A percentile compares a stretch with the other conserved stretches of the same genome.
Evolutionary conservation across 176 grass and related monocot genomes (phyloP).

Genomic region (Cenchrus purpureus): DNA sequence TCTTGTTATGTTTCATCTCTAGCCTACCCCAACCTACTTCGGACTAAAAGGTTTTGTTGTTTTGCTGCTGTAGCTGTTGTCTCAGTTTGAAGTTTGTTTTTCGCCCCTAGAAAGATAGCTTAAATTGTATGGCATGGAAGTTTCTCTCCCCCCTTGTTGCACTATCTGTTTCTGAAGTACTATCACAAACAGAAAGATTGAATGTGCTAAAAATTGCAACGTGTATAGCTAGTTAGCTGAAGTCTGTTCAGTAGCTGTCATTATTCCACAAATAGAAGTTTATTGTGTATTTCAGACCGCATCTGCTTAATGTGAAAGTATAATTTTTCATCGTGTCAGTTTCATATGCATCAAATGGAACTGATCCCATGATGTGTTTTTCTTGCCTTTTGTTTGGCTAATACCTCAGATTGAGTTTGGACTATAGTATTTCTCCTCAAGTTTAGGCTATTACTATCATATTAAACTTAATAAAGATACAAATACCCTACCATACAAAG

Average conservation of each 20-base stretch:
- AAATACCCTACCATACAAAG: not conserved
- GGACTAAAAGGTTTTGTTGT: not conserved
- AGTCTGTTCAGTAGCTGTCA: not conserved
- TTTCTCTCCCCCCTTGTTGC: not conserved
- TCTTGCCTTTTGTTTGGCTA: constrained; percentile 1
- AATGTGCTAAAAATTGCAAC: not conserved
- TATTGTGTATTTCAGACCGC: constrained; percentile 16
- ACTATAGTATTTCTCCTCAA: constrained; percentile 21
- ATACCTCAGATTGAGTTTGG: not conserved
- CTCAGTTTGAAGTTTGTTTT: not conserved
- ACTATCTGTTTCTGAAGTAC: not conserved
- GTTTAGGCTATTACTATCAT: not conserved
- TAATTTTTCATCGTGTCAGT: not conserved
- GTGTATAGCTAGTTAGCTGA: constrained; percentile 3
- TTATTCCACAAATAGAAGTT: constrained; percentile 16
- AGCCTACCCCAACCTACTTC: not conserved
- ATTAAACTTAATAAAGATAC: constrained; percentile 14
- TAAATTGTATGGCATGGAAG: not conserved
- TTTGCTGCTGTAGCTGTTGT: not conserved
- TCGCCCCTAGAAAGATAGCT: not conserved
- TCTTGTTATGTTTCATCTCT: not conserved
- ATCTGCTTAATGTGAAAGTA: constrained; percentile 14
- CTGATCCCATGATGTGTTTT: constrained; percentile 28
- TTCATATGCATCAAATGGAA: constrained; percentile 7
- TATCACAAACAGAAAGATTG: not conserved